Base-by-base conservation (phyloP, 2,329 filamentous ascomycete genomes). In the Monosporascus sp. region DNA sequence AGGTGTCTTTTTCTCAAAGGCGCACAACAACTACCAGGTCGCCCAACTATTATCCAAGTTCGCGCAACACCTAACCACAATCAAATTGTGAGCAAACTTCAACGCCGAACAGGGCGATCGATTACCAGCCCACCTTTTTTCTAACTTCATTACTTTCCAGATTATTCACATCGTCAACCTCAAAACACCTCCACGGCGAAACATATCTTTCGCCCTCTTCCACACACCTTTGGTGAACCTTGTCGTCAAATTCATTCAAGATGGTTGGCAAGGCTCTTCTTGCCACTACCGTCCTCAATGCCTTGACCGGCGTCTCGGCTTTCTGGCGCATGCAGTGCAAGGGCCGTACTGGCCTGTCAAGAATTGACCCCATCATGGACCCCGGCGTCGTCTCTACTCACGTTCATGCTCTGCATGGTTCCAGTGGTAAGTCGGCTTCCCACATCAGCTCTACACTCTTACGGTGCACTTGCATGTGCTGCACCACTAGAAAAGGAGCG, bases 271-370 rank as follows among this genome's bases (percentile, higher is more conserved):
- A 64, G 44, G 52, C 61, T 41, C 54, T 70, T n/a, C 53, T 57
- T 35, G 50, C 61, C n/a, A 45, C 64, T 20, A 57, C 65, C 51
- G 59, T 70, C 44, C 60, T 69, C 44, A 62, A 66, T 60, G 58
- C 60, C 48, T 65, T 72, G 38, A 66, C 67, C 41, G 60, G 72
- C 53, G 78, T 76, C 47, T 67, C 79, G 61, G 91, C 88, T 55
- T 96, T 96, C 72, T 96, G 89, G 89, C 89, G 91, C 67, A 88
- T 96, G 80, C 87, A 90, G 63, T 96, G 91, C 71, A 87, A 82
- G 61, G 85, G 84, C 52, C 79, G 81, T 47, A 77, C 85, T 59
- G 89, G 85, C 57, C 69, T 89, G 53, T 87, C 84, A 49, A 82
- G 89, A 53, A 76, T 96, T 41, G 91, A 96, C 66, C 91, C 91